phyloP scores from a whole-genome alignment of 495 filamentous ascomycete species.

The Neurospora terricola region DNA sequence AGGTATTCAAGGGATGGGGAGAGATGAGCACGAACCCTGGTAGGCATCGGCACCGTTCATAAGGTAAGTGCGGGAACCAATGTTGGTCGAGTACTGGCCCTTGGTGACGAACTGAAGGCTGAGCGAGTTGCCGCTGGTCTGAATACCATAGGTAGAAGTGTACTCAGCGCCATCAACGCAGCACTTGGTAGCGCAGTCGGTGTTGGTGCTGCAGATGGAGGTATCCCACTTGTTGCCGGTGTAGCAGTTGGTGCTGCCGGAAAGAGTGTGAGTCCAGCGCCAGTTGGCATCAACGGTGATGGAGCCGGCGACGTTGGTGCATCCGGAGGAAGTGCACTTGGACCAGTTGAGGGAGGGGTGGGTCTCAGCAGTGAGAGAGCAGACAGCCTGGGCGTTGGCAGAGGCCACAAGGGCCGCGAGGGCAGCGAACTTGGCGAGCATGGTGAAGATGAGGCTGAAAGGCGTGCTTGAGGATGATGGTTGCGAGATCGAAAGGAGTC shows the following conservation, averaged over 20 bases:
- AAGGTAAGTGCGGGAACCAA: slow-evolving; percentile 46
- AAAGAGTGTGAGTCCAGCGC: slow-evolving; percentile 37
- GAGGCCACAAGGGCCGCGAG: slow-evolving; percentile 34
- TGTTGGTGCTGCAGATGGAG: slow-evolving; percentile 26
- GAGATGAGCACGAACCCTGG: slow-evolving; percentile 25
- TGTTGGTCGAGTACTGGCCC: slow-evolving; percentile 36
- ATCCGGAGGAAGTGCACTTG: slow-evolving; percentile 44
- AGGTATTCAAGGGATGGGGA: background rate
- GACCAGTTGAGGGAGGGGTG: slow-evolving; percentile 50
- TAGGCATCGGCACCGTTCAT: slow-evolving; percentile 44
- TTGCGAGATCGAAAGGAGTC: slow-evolving; percentile 8
- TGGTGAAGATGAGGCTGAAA: slow-evolving; percentile 12
- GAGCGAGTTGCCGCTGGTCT: slow-evolving; percentile 37
- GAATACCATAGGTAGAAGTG: slow-evolving; percentile 36
- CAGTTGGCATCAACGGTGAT: slow-evolving; percentile 43
- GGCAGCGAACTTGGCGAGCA: slow-evolving; percentile 25
- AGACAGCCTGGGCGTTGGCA: slow-evolving; percentile 44
- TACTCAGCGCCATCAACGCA: slow-evolving; percentile 41
- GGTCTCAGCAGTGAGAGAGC: slow-evolving; percentile 44
- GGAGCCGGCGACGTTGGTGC: slow-evolving; percentile 29
- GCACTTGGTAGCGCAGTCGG: slow-evolving; percentile 34
- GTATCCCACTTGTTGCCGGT: slow-evolving; percentile 38
- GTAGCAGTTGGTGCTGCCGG: slow-evolving; percentile 38
- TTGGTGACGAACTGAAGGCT: slow-evolving; percentile 49
- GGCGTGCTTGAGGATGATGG: slow-evolving; percentile 16